Base-by-base conservation (phyloP, 352 stramenopile species). In the Pythium vanterpoolii region DNA sequence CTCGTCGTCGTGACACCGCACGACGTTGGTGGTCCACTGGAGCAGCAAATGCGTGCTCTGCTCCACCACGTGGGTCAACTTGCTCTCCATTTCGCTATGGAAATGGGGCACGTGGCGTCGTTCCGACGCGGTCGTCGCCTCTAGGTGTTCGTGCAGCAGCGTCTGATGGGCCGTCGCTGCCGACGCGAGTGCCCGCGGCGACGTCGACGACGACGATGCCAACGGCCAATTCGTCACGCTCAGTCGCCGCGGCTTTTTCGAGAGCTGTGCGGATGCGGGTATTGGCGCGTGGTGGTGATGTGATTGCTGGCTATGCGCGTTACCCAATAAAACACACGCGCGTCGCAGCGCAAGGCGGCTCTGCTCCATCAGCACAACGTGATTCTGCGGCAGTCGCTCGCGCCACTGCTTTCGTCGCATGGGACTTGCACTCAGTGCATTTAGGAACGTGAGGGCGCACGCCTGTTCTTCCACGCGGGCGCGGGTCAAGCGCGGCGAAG, bases 351-450 rank as follows among this genome's bases (percentile, higher is more conserved):
- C 38, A 11, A 86, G 61, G 2, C 80, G 77, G 56, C 71, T 87
- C 19, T 86, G 77, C 54, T 90, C 80, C 76, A 90, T 84, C 0
- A 90, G 62, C 16, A 88, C 65, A 13, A 82, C 74, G 34, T 57
- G 49, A 40, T 72, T 87, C 5, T 54, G 63, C 16, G 80, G 80
- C 26, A 90, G 73, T 23, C 75, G 77, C 54, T 82, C 69, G 16
- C 78, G 73, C 80, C 80, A 90, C 28, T 75, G 70, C 51, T 77
- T 78, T 42, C 72, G 74, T 28, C 60, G 58, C 5, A 34, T 31
- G 0, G 54, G 14, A 10, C 34, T 67, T 8, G 53, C 54, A 23
- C 77, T 90, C 19, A 90, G 49, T 28, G 67, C 76, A 36, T 66
- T 76, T 21, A 88, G 26, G 6, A 88, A 73, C 19, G 66, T 70